Base-by-base conservation (phyloP, 2,329 filamentous ascomycete genomes). In the Acrocalymma vagum region DNA sequence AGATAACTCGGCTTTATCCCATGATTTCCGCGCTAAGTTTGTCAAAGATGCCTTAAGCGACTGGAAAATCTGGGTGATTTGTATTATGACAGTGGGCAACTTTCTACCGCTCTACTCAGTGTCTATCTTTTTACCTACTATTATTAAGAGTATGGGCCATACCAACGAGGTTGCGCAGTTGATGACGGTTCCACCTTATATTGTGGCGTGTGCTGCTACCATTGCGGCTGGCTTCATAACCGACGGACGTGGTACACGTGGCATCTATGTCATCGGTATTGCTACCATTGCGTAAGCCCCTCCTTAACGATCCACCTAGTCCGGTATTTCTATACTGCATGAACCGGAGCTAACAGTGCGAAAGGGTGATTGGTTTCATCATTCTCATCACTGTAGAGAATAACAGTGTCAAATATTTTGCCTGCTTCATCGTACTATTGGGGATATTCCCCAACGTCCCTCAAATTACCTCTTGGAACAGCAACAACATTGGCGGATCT, bases 71-170 rank as follows among this genome's bases (percentile, higher is more conserved):
- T 27, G 28, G 20, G 32, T 37, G 14, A 32, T 26, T 20, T 31
- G 27, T 22, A 18, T 43, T 7, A 43, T 43, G 26, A 18, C 39
- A 14, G 21, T 30, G 3, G 26, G 20, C 9, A 43, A 43, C 27
- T 36, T 32, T 11, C 10, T 36, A 11, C 39, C 32, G 21, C 29
- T 36, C 7, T 35, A 36, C 33, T 30, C 39, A 4, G 16, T 94
- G 58, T 89, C 89, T 5, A 87, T 92, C 37, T 94, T 93, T 64
- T 79, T 93, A 6, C 89, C 89, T 23, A 88, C 86, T 20, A 88
- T 92, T 51, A 78, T 92, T 27, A 74, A 78, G 46, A 79, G 84
- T 42, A 82, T 93, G 87, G 87, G 87, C 48, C 86, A 89, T 70
- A 78, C 81, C 20, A 66, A 78, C 6, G 30, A 28, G 24, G 29